Conservation (phyloP, 2,329 filamentous ascomycete species). For the Paraphaeosphaeria minitans region DNA sequence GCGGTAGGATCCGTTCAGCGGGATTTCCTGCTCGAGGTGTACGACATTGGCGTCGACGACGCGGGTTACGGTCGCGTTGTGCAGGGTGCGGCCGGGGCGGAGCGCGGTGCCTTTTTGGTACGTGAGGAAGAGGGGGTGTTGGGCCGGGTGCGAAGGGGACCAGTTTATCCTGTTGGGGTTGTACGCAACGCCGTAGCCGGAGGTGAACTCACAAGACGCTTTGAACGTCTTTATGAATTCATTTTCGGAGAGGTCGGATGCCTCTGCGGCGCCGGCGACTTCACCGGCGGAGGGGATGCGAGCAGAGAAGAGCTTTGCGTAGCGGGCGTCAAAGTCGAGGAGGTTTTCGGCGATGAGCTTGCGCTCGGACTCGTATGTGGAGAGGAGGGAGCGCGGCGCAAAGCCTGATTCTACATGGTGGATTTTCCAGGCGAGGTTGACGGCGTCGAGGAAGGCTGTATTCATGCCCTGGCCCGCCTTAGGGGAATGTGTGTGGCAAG, state of each 20-base stretch:
- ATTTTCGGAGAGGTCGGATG: slow-evolving; percentile 61
- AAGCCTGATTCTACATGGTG: slow-evolving; percentile 87
- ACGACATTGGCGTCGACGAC: slow-evolving; percentile 89
- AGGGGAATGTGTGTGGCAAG: slow-evolving; percentile 67
- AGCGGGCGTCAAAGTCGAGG: slow-evolving; percentile 84
- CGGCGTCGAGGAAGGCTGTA: slow-evolving; percentile 66
- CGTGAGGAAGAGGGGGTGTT: slow-evolving; percentile 72
- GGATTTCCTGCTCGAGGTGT: slow-evolving; percentile 87
- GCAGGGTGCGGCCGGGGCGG: slow-evolving; percentile 75
- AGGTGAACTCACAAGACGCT: slow-evolving; percentile 88
- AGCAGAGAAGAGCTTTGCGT: slow-evolving; percentile 87
- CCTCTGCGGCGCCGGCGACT: slow-evolving; percentile 64
- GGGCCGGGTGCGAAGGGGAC: slow-evolving; percentile 72
- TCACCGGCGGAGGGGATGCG: slow-evolving; percentile 74
- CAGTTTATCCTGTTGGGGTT: slow-evolving; percentile 83
- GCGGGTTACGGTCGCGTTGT: slow-evolving; percentile 80
- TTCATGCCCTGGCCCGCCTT: slow-evolving; percentile 71
- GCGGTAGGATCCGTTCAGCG: slow-evolving; percentile 85
- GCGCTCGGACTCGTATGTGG: slow-evolving; percentile 86
- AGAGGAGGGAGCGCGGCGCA: slow-evolving; percentile 73
- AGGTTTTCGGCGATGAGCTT: slow-evolving; percentile 84
- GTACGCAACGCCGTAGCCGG: slow-evolving; percentile 89
- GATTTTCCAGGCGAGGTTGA: slow-evolving; percentile 95
- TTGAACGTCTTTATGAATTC: slow-evolving; percentile 91
- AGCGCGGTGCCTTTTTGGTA: slow-evolving; percentile 61